Conservation (phyloP, 1,284 basidiomycete species). For the Sparassis latifolia region DNA sequence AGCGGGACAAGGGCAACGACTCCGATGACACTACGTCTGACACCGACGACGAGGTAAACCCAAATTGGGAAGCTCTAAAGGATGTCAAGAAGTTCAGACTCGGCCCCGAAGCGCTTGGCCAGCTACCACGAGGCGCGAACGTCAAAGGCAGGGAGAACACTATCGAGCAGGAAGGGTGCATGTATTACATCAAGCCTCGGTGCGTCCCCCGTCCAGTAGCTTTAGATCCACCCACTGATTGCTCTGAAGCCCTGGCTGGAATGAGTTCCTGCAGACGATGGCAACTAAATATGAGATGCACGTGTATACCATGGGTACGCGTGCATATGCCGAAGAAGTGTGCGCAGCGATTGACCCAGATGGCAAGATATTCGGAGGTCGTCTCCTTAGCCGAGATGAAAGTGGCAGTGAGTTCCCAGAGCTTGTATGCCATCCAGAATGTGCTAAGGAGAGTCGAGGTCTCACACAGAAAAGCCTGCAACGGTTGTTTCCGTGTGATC, state of each 20-base stretch:
- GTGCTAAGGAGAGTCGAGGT: constrained; percentile 33
- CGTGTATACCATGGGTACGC: constrained; percentile 98
- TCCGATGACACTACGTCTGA: constrained; percentile 35
- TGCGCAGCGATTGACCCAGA: constrained; percentile 92
- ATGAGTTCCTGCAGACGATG: constrained; percentile 68
- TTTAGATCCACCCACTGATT: no score
- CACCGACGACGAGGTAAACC: constrained; percentile 63
- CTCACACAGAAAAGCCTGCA: constrained; percentile 88
- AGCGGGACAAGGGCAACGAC: constrained; percentile 12
- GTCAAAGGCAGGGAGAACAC: constrained; percentile 55
- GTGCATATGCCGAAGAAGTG: constrained; percentile 93
- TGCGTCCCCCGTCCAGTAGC: constrained; percentile 30
- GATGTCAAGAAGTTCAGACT: constrained; percentile 88
- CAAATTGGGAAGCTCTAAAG: constrained; percentile 83
- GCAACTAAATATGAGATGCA: constrained; percentile 93
- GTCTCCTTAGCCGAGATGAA: constrained; percentile 91
- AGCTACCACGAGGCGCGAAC: constrained; percentile 35
- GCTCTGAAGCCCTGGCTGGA: constrained; percentile 72
- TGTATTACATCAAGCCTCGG: constrained; percentile 98
- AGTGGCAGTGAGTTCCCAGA: constrained; percentile 70
- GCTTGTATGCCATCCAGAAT: background rate
- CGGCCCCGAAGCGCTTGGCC: constrained; percentile 68
- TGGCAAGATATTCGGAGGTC: constrained; percentile 78
- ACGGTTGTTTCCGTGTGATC: constrained; percentile 91
- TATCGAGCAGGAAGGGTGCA: constrained; percentile 73